Percentiles rank a stretch among this genome's conserved stretches.
These are phyloP conservation scores for Phaeodactylum tricornutum DNA, from an alignment of 108 stramenopile species.

Conservation along the genomic window DNA sequence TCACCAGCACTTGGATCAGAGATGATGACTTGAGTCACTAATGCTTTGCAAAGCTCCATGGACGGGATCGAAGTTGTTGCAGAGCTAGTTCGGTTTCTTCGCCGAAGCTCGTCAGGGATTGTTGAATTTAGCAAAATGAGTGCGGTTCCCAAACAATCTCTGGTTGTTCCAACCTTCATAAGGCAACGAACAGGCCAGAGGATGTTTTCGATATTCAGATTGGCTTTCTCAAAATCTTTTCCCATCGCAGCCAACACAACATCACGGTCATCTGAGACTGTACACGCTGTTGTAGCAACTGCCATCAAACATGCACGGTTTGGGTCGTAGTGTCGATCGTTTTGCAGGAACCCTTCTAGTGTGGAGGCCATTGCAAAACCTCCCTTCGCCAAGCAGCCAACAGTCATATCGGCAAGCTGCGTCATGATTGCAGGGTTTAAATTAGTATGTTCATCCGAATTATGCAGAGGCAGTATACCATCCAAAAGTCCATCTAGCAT, in stretches of 20 bases:
- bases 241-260: conserved; percentile 10
- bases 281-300: conserved; percentile 18
- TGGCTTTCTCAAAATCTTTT: not conserved
- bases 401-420: conserved; percentile 73
- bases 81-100: conserved; percentile 21
- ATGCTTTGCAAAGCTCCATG: conserved; percentile 36
- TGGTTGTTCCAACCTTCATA: conserved; percentile 45
- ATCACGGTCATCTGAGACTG: conserved; percentile 22
- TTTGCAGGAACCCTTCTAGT: conserved; percentile 42
- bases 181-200: conserved; percentile 69
- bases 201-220: not conserved
- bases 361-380: conserved; percentile 49
- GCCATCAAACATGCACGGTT: conserved; percentile 60
- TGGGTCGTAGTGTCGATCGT: conserved; percentile 52
- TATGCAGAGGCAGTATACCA: conserved; percentile 30
- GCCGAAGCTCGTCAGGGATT: conserved; percentile 67
- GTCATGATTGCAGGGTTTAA: not conserved
- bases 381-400: conserved; percentile 64
- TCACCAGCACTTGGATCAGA: conserved; percentile 34
- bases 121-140: conserved; percentile 55
- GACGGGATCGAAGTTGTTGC: conserved; percentile 2
- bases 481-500: conserved; percentile 58
- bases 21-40: conserved; percentile 46
- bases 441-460: not conserved
- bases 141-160: conserved; percentile 48